These are phyloP conservation scores for Aspergillus sp. DNA, from an alignment of 2,329 filamentous ascomycete genomes.

Conservation along the genomic window DNA sequence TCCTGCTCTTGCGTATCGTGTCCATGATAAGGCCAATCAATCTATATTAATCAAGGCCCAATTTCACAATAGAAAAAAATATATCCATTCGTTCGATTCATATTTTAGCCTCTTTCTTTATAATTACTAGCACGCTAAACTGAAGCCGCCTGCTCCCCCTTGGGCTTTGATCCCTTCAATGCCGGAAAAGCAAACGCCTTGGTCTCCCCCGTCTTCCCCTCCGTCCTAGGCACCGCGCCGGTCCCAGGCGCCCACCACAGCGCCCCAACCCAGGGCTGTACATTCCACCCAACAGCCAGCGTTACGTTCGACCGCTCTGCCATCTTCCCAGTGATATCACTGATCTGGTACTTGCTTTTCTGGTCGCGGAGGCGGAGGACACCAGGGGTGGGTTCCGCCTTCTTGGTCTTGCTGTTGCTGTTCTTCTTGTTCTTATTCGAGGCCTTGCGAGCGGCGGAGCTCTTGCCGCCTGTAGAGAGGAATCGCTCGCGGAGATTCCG, in stretches of 20 bases:
- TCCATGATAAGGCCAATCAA: background rate
- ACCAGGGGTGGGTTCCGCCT: slow-evolving; percentile 47
- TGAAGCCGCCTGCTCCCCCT: slow-evolving; percentile 19
- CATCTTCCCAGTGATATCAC: slow-evolving; percentile 78
- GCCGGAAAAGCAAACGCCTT: slow-evolving; percentile 56
- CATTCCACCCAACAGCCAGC: slow-evolving; percentile 87
- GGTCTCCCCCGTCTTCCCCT: slow-evolving; percentile 51
- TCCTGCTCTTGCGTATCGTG: background rate
- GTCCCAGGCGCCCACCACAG: slow-evolving; percentile 73
- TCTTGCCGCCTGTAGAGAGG: slow-evolving; percentile 26
- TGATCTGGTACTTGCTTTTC: slow-evolving; percentile 95
- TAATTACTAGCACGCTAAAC: background rate
- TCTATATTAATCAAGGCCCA: background rate
- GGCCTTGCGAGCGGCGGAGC: slow-evolving; percentile 16
- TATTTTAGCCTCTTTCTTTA: background rate
- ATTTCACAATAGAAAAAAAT: background rate
- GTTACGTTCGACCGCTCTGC: slow-evolving; percentile 72
- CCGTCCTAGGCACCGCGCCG: slow-evolving; percentile 52
- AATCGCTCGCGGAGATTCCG: slow-evolving; percentile 37
- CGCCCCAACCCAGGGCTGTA: slow-evolving; percentile 93
- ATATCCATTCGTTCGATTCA: background rate
- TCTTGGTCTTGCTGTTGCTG: background rate
- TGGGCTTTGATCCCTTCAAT: slow-evolving; percentile 57
- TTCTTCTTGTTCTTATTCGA: slow-evolving; percentile 15
- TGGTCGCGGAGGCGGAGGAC: slow-evolving; percentile 77